A percentile compares a stretch with the other conserved stretches of the same genome.
Evolutionary conservation across 2,329 filamentous ascomycete genomes (phyloP).

Genomic region (Fonsecaea pedrosoi): DNA sequence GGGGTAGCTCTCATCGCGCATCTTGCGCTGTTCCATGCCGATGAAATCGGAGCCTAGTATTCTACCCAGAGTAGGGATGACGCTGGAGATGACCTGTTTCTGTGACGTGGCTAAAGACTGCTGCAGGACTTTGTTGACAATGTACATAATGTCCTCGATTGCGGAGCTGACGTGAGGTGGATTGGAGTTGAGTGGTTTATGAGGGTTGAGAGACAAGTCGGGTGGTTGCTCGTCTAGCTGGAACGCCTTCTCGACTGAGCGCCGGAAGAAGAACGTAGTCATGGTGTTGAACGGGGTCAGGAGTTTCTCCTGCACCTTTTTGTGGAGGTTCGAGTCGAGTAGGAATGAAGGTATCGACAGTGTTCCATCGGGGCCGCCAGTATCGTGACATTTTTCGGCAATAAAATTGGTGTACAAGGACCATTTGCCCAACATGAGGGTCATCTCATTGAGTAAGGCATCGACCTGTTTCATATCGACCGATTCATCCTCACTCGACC

Average conservation of each 20-base stretch:
- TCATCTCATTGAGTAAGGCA: constrained; percentile 82
- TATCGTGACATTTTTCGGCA: constrained; percentile 77
- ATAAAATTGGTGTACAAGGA: constrained; percentile 90
- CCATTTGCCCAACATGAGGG: constrained; percentile 92
- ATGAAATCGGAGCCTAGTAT: constrained; percentile 90
- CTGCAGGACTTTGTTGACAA: constrained; percentile 89
- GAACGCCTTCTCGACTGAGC: constrained; percentile 96
- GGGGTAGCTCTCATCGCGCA: constrained; percentile 95
- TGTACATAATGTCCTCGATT: constrained; percentile 99
- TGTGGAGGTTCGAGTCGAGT: constrained; percentile 76
- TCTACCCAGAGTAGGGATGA: constrained; percentile 78
- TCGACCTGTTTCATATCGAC: constrained; percentile 98
- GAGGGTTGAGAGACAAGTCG: constrained; percentile 77
- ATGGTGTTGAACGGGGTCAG: constrained; percentile 84
- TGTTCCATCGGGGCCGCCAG: constrained; percentile 61
- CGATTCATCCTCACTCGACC: constrained; percentile 82
- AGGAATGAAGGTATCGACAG: constrained; percentile 74
- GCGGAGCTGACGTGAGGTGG: constrained; percentile 92
- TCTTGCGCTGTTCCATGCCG: constrained; percentile 95
- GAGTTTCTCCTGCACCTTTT: constrained; percentile 77
- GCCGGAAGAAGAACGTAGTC: constrained; percentile 94
- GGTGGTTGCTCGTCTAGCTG: constrained; percentile 88
- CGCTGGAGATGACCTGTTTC: constrained; percentile 74
- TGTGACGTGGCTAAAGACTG: constrained; percentile 87
- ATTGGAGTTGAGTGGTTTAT: constrained; percentile 74